Evolutionary conservation across 192 early-diverging fungal genomes (phyloP).

Genomic region (Mortierella hygrophila): DNA sequence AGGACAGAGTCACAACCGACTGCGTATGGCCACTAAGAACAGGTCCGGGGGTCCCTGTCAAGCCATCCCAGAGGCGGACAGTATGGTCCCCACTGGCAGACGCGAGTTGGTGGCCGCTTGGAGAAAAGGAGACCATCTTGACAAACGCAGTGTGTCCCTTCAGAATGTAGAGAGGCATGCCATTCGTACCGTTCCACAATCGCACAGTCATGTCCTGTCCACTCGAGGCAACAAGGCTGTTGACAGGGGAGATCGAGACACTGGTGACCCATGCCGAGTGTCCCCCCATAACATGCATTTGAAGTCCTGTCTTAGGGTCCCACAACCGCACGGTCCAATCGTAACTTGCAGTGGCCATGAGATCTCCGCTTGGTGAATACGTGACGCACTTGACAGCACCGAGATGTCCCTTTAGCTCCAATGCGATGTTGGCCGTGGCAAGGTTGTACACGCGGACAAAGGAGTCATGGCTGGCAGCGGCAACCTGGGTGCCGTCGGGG

Average conservation of each 20-base stretch:
- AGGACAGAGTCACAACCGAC: background rate
- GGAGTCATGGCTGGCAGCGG: background rate
- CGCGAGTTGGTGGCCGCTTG: constrained; percentile 10
- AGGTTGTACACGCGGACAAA: background rate
- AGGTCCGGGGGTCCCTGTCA: background rate
- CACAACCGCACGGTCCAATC: constrained; percentile 4
- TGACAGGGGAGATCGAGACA: background rate
- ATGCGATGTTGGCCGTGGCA: background rate
- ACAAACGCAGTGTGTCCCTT: background rate
- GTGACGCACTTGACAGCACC: background rate
- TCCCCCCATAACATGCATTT: background rate
- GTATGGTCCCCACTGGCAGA: constrained; percentile 2
- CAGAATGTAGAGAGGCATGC: background rate
- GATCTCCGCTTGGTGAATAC: background rate
- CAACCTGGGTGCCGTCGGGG: background rate
- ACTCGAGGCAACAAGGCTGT: background rate
- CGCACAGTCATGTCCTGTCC: constrained; percentile 10
- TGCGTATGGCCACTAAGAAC: background rate
- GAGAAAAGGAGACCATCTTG: background rate
- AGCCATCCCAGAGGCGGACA: constrained; percentile 3
- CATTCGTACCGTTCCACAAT: background rate
- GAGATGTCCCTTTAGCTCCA: background rate
- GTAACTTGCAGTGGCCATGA: background rate
- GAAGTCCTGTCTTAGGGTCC: constrained; percentile 3
- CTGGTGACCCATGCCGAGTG: background rate